A percentile compares a stretch with the other conserved stretches of the same genome.
Evolutionary conservation across 352 stramenopile genomes (phyloP).

Genomic region (Phytophthora agathidicida): DNA sequence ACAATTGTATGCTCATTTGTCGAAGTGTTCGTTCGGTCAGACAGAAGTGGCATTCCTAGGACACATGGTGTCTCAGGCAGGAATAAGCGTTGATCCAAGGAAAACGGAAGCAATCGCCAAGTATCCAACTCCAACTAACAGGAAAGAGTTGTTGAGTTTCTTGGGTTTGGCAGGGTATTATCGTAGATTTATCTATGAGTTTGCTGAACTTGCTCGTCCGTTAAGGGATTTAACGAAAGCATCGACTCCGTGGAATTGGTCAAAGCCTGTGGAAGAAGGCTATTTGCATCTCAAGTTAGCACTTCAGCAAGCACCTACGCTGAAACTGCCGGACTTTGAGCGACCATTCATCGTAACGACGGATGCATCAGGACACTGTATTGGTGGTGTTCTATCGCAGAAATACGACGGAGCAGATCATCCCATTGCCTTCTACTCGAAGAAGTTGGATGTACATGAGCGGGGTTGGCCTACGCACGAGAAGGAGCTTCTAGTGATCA

Average conservation of each 20-base stretch:
- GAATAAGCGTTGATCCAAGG: slow-evolving; percentile 12
- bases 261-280: background rate
- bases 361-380: slow-evolving; percentile 28
- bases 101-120: slow-evolving; percentile 34
- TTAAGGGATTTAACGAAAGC: slow-evolving; percentile 15
- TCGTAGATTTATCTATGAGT: slow-evolving; percentile 29
- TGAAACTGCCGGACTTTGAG: slow-evolving; percentile 31
- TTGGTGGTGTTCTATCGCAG: slow-evolving; percentile 12
- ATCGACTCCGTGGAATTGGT: background rate
- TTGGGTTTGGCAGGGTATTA: slow-evolving; percentile 35
- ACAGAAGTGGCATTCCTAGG: slow-evolving; percentile 29
- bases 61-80: slow-evolving; percentile 25
- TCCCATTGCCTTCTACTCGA: slow-evolving; percentile 5
- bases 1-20: slow-evolving; percentile 19
- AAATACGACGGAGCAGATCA: slow-evolving; percentile 21
- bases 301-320: slow-evolving; percentile 34
- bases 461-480: slow-evolving; percentile 17
- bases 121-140: slow-evolving; percentile 11
- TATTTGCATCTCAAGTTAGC: slow-evolving; percentile 18
- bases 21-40: slow-evolving; percentile 35
- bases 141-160: slow-evolving; percentile 38
- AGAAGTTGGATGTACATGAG: slow-evolving; percentile 10
- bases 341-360: slow-evolving; percentile 39
- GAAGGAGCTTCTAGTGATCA: slow-evolving; percentile 16
- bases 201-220: slow-evolving; percentile 17